Base-by-base conservation (phyloP, 352 stramenopile species). In the Phytopythium oedochilum region DNA sequence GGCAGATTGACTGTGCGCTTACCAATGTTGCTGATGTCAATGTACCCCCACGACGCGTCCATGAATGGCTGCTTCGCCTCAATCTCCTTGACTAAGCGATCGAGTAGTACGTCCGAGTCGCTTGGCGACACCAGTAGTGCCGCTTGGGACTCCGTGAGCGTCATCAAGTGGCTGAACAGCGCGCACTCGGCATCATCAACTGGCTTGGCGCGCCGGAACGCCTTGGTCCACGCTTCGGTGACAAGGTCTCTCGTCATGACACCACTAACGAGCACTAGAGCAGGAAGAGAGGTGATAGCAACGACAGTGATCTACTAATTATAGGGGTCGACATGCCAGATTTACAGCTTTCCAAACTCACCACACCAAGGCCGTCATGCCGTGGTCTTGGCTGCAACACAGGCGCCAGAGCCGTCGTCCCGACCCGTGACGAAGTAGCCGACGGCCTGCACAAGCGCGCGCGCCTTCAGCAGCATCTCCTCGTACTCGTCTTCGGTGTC, bases 401-500 rank as follows among this genome's bases (percentile, higher is more conserved):
- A 42, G 36, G 71, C 78, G 3, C 70, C 67, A 5, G 52, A 58
- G 18, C 60, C 70, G 55, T 81, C 64, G 39, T 76, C 63, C 20
- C 52, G 66, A n/a, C 74, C 74, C 8, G 74, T 89, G 14, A 70
- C 73, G 43, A 87, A 88, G 1, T 52, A 61, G 23, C 76, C 77
- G 38, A 92, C 62, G 0, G 82, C 74, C 17, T 74, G 62, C 29
- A 89, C 79, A 5, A 96, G 68, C 29, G 78, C 80, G 29, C 61
- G 68, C 11, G 89, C 88, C 67, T 97, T 97, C 32, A 97, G 77
- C 29, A 96, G 68, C 85, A 97, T 97, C 65, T 97, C 91, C 26
- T 97, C 83, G 60, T 96, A 94, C 60, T 97, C 97, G 48, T 98
- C 92, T 31, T 98, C 74, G 25, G 68, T 75, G 57, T 99, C 86